Base-by-base conservation (phyloP, 2,329 filamentous ascomycete genomes). In the Ceratocystis colombiana region DNA sequence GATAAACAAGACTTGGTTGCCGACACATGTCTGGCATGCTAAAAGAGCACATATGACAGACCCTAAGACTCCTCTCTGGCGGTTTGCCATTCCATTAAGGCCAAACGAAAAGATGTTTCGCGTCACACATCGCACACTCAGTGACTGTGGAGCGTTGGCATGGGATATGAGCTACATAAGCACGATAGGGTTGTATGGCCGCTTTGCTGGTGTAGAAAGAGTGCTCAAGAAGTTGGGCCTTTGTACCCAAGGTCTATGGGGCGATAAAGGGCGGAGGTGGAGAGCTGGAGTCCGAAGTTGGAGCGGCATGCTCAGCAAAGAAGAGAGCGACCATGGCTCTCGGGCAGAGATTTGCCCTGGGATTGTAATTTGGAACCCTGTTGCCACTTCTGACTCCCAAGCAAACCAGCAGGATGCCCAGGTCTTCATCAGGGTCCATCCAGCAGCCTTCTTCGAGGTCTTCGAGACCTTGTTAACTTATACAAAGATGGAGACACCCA, bases 161-260 rank as follows among this genome's bases (percentile, higher is more conserved):
- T 97, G 93, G 91, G 94, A 99, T 75, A 89, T 85, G 79, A 97
- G 92, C 74, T 99, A 96, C 73, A 88, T 94, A 78, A 89, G 89
- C 70, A 96, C 90, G 1, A 88, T 97, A 70, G 82, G 87, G 15
- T 73, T 97, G 2, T 86, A 87, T 70, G 94, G 92, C 0, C 77
- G 79, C 15, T 77, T 83, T 50, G 75, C 78, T 37, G 86, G 86
- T 64, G 77, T 96, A 50, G 79, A 85, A 66, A 81, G 82, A 46
- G 78, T 93, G 8, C 74, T 97, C 44, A 84, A 79, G 71, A 80
- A 79, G 4, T 71, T 96, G 1, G 86, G 88, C 0, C 75, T 90
- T 57, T 77, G 77, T 0, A 80, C 84, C 22, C 79, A 84, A 15
- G 79, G 81, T 17, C 76, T 84, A 28, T 90, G 86, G 84, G 83